Evolutionary conservation across 805 yeast species (phyloP), one percentile per base, ranked within the genome.

Genomic region (Yarrowia sp.): DNA sequence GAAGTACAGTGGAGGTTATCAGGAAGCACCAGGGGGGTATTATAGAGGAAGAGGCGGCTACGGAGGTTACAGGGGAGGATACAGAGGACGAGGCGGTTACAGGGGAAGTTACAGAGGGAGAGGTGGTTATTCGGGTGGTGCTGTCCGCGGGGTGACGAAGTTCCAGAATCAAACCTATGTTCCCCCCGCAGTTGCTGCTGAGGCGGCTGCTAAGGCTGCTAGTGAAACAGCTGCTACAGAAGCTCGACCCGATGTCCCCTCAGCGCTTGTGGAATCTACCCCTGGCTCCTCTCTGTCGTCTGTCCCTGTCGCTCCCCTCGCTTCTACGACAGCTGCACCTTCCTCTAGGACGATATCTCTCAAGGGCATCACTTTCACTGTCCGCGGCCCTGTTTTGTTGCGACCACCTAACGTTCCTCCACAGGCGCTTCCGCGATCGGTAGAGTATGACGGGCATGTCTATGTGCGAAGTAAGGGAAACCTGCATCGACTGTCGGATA

Each of bases 401-500:
- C 64, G 64, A 9, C 64, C 64, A 13, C 64, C 64, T 22, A 58
- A 35, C 17, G 50, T 58, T 9, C 51, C 51, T 4, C 64, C 64
- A 11, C 41, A 18, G 6, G 51, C 41, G 8, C 43, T 58, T 11
- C 64, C 64, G 14, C 42, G 41, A 18, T 28, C 50, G 42, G 51
- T 36, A 33, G 64, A 58, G 41, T 43, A 58, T 43, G 51, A 58
- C 14, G 51, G 64, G 6, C 50, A 58, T 33, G 41, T 43, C 9
- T 58, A 58, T 14, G 51, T 58, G 33, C 64, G 64, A 15, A 43
- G 64, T 15, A 43, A 58, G 22, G 64, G 64, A 43, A 58, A 58
- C 13, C 51, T 58, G 7, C 64, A 58, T 8, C 51, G 64, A 17
- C 51, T 58, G 31, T 58, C 64, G 2, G 64, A 58, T n/a, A 44